These are phyloP conservation scores for Xanthoceras sorbifolium DNA, from an alignment of 345 rosid genomes.

Conservation along the genomic window DNA sequence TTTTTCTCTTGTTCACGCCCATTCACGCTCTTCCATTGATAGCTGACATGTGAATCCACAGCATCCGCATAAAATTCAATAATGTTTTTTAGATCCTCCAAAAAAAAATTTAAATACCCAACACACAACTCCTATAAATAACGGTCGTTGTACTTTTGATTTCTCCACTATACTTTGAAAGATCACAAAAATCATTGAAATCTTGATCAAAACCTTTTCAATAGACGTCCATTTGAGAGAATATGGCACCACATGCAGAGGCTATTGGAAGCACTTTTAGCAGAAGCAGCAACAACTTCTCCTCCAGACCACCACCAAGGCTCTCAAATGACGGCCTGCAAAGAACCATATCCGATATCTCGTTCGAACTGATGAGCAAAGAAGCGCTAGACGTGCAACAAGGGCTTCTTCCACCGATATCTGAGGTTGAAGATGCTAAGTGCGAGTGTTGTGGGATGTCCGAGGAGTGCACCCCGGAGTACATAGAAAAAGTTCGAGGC, in stretches of 20 bases:
- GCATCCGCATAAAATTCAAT: conserved; percentile 38
- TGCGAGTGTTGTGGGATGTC: conserved; percentile 94
- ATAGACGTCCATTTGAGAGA: not conserved
- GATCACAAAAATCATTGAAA: not conserved
- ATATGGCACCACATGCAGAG: conserved; percentile 73
- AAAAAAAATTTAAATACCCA: too few species aligned
- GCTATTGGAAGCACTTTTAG: conserved; percentile 24
- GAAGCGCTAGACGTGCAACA: conserved; percentile 26
- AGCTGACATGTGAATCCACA: conserved; percentile 40
- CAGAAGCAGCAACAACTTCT: conserved; percentile 26
- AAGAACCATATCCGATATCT: conserved; percentile 67
- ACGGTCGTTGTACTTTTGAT: not conserved
- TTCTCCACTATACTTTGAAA: conserved; percentile 5
- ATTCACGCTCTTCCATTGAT: conserved; percentile 25
- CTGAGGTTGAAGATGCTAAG: conserved; percentile 76
- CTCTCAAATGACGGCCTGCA: conserved; percentile 51
- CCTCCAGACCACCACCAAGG: conserved; percentile 66
- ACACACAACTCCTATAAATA: conserved; percentile 31
- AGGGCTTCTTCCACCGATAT: conserved; percentile 48
- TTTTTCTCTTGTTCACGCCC: conserved; percentile 26
- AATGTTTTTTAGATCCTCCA: not conserved
- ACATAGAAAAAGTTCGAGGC: conserved; percentile 64
- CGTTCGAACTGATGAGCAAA: conserved; percentile 49
- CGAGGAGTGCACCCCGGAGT: conserved; percentile 85
- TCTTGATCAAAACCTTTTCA: not conserved